Evolutionary conservation across 2,329 filamentous ascomycete species (phyloP), one percentile per base, ranked within the genome.

Genomic region (Cladosporium sp.): DNA sequence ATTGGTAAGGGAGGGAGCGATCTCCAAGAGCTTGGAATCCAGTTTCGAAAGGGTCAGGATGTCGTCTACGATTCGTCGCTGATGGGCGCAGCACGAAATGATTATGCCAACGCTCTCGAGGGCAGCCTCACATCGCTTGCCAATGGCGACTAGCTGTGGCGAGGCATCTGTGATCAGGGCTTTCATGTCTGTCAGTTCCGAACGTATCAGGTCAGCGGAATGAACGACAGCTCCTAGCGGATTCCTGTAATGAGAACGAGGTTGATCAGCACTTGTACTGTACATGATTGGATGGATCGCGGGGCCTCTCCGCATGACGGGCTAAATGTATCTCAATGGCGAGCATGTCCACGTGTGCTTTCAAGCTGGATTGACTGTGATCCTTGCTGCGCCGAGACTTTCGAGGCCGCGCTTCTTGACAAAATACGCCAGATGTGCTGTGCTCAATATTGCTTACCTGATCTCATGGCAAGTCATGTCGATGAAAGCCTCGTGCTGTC

Each of bases 401-500:
- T 15, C 21, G 7, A 28, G 21, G 28, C 10, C 24, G 12, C 5
- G 12, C 3, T 1, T 1, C 15, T 14, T 15, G 18, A 18, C 36
- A 11, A 1, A 18, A 24, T 8, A 6, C 15, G 26, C 24, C 28
- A 12, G 14, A 4, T 30, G 24, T 8, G 24, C 3, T 52, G 18
- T 12, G 6, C 10, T 6, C 15, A 21, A 12, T 4, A 4, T 36
- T 18, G 24, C 52, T 34, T 34, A 57, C 52, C 52, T 30, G 15
- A 57, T 57, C 30, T 82, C 79, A 49, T 81, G 78, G 6, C 73
- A 76, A 6, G 78, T 78, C 77, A 78, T 69, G 49, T 74, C 80
- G 30, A 81, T 81, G 68, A 82, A 82, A 0, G 79, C 70, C 68
- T 82, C 80, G 64, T 82, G 80, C 63, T 82, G 80, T 61, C 79